Percentiles rank a stretch among this genome's conserved stretches.
Evolutionary conservation across 345 rosid species (phyloP).

Genomic region (Kandelia obovata): DNA sequence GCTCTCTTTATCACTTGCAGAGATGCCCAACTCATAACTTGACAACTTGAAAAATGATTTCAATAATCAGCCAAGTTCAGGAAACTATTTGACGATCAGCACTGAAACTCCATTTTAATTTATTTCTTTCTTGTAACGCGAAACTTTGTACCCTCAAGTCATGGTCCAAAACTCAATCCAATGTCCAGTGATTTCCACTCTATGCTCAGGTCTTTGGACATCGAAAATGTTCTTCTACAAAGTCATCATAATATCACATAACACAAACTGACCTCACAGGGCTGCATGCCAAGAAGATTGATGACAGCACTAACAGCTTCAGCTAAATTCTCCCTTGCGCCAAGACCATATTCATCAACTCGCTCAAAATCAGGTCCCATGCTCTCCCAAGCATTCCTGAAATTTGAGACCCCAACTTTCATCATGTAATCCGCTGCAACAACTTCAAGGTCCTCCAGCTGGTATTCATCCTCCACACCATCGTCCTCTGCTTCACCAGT

Average conservation of each 20-base stretch:
- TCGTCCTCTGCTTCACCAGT: slow-evolving; percentile 93
- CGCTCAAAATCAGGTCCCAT: slow-evolving; percentile 70
- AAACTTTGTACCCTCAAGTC: too few species aligned
- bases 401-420: slow-evolving; percentile 82
- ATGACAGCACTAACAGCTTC: slow-evolving; percentile 88
- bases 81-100: too few species aligned
- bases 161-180: too few species aligned
- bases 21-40: too few species aligned
- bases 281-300: slow-evolving; percentile 96
- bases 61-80: neutral
- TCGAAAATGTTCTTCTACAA: too few species aligned
- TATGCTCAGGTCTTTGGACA: too few species aligned
- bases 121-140: too few species aligned
- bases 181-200: too few species aligned
- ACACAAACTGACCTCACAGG: slow-evolving; percentile 74
- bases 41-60: neutral
- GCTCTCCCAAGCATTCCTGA: slow-evolving; percentile 98
- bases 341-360: slow-evolving; percentile 93
- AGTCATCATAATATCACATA: too few species aligned
- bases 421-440: slow-evolving; percentile 87
- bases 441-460: slow-evolving; percentile 92
- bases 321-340: slow-evolving; percentile 78
- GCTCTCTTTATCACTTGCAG: too few species aligned
- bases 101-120: too few species aligned
- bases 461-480: slow-evolving; percentile 97